Conservation (phyloP, 1,139 yeast genomes). For the Yamadazyma oceani region DNA sequence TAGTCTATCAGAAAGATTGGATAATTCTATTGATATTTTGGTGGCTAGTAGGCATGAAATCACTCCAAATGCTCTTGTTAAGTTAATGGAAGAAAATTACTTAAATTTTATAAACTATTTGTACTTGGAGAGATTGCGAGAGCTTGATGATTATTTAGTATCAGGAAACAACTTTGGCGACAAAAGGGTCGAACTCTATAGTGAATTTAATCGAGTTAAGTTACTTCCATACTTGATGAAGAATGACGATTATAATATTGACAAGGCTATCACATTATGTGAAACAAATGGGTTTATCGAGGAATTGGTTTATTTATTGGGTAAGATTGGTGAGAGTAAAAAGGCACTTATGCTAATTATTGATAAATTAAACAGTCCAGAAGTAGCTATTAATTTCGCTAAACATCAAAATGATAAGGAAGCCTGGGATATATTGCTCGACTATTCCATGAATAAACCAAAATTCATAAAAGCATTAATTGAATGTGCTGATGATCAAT, state of each 20-base stretch:
- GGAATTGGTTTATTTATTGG: constrained; percentile 79
- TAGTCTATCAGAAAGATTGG: constrained; percentile 38
- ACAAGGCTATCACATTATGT: constrained; percentile 65
- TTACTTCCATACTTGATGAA: constrained; percentile 51
- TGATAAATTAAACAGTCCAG: constrained; percentile 74
- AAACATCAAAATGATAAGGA: constrained; percentile 69
- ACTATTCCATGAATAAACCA: constrained; percentile 71
- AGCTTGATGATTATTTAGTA: constrained; percentile 54
- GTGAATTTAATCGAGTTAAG: constrained; percentile 54
- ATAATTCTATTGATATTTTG: constrained; percentile 52
- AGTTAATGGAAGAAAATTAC: constrained; percentile 40
- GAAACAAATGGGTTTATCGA: constrained; percentile 51
- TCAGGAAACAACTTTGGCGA: constrained; percentile 54
- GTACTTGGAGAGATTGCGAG: constrained; percentile 54
- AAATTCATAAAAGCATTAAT: constrained; percentile 72
- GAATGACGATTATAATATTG: constrained; percentile 63
- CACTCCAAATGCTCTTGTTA: constrained; percentile 49
- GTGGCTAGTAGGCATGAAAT: constrained; percentile 69
- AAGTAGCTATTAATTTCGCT: constrained; percentile 80
- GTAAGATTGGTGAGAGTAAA: constrained; percentile 78
- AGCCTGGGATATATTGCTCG: constrained; percentile 74
- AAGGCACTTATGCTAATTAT: constrained; percentile 77
- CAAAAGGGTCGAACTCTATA: constrained; percentile 61
- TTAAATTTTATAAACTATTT: constrained; percentile 61
- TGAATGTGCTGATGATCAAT: constrained; percentile 62